Evolutionary conservation across 768 basidiomycete species (phyloP).

Genomic region (Pleurotus cornucopiae): DNA sequence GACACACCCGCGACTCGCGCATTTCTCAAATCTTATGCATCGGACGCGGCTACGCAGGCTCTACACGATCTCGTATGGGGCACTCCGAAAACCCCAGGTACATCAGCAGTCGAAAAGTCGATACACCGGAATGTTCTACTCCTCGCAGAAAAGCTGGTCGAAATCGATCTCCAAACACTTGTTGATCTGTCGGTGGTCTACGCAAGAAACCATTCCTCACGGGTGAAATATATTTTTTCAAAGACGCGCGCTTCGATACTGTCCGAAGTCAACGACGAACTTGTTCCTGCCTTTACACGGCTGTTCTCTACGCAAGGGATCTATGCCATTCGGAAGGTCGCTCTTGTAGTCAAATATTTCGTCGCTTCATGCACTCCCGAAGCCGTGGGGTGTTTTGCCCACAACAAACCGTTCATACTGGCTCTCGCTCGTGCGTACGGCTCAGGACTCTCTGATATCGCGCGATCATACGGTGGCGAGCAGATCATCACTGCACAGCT

Average conservation of each 20-base stretch:
- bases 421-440: conserved; percentile 61
- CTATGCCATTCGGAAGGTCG: conserved; percentile 61
- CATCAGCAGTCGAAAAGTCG: conserved; percentile 29
- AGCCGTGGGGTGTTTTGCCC: conserved; percentile 48
- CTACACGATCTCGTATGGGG: conserved; percentile 63
- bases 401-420: conserved; percentile 45
- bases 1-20: conserved; percentile 37
- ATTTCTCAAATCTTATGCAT: conserved; percentile 56
- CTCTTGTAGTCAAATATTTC: conserved; percentile 52
- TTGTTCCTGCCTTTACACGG: conserved; percentile 54
- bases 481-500: conserved; percentile 22
- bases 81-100: conserved; percentile 18
- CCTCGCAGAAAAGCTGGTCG: conserved; percentile 54
- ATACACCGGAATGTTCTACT: conserved; percentile 47
- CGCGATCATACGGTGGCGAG: conserved; percentile 59
- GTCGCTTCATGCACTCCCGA: conserved; percentile 46
- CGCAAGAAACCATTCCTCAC: conserved; percentile 36
- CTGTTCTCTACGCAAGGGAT: conserved; percentile 44
- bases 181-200: conserved; percentile 64
- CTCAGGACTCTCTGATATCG: conserved; percentile 47
- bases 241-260: conserved; percentile 32
- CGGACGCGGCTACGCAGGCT: conserved; percentile 47
- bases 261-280: conserved; percentile 33
- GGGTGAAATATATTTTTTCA: conserved; percentile 39
- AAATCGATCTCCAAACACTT: conserved; percentile 49